Evolutionary conservation across 2,329 filamentous ascomycete genomes (phyloP), one percentile per base, ranked within the genome.

Genomic region (Aspergillus quadricinctus): DNA sequence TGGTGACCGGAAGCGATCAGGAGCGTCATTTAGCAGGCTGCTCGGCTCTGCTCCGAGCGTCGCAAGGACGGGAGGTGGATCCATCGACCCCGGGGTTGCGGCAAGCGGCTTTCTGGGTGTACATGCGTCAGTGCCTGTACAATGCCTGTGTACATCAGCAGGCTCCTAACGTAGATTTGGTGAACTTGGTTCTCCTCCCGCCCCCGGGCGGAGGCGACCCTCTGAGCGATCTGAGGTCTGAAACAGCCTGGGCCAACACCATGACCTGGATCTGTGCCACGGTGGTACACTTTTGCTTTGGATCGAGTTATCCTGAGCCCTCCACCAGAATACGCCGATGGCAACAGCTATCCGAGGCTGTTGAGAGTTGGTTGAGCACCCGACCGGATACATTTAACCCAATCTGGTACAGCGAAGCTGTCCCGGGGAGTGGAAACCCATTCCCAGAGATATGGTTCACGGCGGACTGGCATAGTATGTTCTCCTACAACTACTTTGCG

Each of bases 201-300:
- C 31, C 31, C 2, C 14, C 52, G 21, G 23, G 9, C 11, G 55
- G 41, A 50, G 48, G 52, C 19, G 55, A 57, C 48, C 41, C 52
- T 27, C 46, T 57, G n/a, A 51, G 55, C 55, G 35, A 57, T 51
- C 41, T 49, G 51, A 51, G 46, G 11, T 50, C 55, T 25, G 55
- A 57, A 50, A 57, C 55, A 43, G 55, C 55, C n/a, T 54, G 55
- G 55, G 55, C 55, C 48, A 57, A 57, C 31, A 57, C 55, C 4
- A 57, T 57, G 52, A 57, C 55, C 31, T 57, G 55, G 55, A 54
- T 54, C 31, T 57, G 55, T 54, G 55, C 52, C 23, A 57, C 55
- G 2, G 52, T 57, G 28, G 41, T 57, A 25, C 52, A 57, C 55
- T 57, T 57, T 43, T 57, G 55, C 52, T 57, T 57, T 29, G 55